Percentiles rank a stretch among this genome's conserved stretches.
Conservation (phyloP, 2,329 filamentous ascomycete species). For the Colletotrichum sp. region DNA sequence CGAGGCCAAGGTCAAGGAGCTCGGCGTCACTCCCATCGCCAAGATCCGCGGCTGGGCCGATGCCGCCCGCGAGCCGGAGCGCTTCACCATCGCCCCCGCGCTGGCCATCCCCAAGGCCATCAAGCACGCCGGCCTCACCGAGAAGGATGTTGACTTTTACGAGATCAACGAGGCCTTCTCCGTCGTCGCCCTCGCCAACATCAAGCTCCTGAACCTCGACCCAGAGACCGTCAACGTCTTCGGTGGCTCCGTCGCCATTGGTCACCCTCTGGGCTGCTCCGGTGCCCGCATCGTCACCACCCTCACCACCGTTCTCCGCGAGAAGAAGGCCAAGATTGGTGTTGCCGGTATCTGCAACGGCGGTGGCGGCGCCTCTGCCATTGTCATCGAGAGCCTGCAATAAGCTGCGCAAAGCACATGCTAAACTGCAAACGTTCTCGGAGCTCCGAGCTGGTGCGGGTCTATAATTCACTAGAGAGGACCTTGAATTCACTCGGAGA, state of each 20-base stretch:
- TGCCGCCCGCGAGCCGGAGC: slow-evolving; percentile 86
- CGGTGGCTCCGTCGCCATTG: slow-evolving; percentile 93
- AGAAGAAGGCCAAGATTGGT: slow-evolving; percentile 93
- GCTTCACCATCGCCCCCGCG: slow-evolving; percentile 93
- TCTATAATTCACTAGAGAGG: neutral
- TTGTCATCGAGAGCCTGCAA: slow-evolving; percentile 82
- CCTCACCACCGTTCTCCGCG: slow-evolving; percentile 82
- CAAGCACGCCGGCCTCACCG: slow-evolving; percentile 85
- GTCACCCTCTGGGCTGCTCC: slow-evolving; percentile 91
- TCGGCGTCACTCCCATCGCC: slow-evolving; percentile 87
- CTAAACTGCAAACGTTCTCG: neutral
- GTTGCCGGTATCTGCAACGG: slow-evolving; percentile 97
- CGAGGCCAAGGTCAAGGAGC: slow-evolving; percentile 90
- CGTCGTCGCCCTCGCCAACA: slow-evolving; percentile 93
- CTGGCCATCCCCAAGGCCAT: slow-evolving; percentile 97
- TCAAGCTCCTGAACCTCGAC: slow-evolving; percentile 83
- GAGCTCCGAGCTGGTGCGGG: slow-evolving; percentile 9
- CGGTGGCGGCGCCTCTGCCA: slow-evolving; percentile 90
- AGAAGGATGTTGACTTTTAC: slow-evolving; percentile 84
- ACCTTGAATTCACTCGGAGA: neutral
- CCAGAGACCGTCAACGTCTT: slow-evolving; percentile 93
- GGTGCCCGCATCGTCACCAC: slow-evolving; percentile 94
- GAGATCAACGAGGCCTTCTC: slow-evolving; percentile 99
- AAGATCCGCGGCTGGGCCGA: slow-evolving; percentile 99
- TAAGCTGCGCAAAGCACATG: slow-evolving; percentile 34